phyloP scores from a whole-genome alignment of 2,329 filamentous ascomycete genomes.

The Niveomyces coronatus region DNA sequence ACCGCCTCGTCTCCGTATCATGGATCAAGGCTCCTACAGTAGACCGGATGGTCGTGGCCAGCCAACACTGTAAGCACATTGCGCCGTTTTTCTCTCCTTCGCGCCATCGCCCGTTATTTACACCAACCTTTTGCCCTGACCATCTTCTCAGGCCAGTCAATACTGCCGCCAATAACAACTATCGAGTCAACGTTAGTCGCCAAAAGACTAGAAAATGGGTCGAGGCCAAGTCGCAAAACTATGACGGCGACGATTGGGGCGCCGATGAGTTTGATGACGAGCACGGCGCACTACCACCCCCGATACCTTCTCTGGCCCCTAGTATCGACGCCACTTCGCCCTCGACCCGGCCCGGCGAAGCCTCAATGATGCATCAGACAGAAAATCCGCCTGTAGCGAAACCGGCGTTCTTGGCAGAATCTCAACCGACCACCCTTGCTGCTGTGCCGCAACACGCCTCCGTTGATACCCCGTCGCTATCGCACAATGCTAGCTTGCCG shows the following conservation, averaged over 20 bases:
- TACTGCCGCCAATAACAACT: constrained; percentile 28
- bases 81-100: too few relatives aligned
- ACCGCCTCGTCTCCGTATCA: not conserved
- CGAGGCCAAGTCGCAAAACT: constrained; percentile 74
- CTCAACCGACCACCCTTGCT: too few relatives aligned
- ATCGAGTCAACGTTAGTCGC: constrained; percentile 79
- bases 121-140: not conserved
- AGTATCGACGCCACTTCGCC: constrained; percentile 16
- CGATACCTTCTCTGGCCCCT: not conserved
- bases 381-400: not conserved
- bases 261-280: constrained; percentile 56
- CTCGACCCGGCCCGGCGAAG: constrained; percentile 15
- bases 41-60: constrained; percentile 9
- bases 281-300: constrained; percentile 32
- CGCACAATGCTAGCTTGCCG: not conserved
- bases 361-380: not conserved
- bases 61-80: constrained; percentile 7
- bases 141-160: not conserved
- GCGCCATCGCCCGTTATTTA: not conserved
- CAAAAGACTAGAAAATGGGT: constrained; percentile 93
- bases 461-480: not conserved
- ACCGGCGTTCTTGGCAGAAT: too few relatives aligned
- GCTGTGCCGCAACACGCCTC: too few relatives aligned
- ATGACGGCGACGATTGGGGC: constrained; percentile 93
- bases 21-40: constrained; percentile 10